phyloP scores from a whole-genome alignment of 495 filamentous ascomycete species.

The Podospora appendiculata region DNA sequence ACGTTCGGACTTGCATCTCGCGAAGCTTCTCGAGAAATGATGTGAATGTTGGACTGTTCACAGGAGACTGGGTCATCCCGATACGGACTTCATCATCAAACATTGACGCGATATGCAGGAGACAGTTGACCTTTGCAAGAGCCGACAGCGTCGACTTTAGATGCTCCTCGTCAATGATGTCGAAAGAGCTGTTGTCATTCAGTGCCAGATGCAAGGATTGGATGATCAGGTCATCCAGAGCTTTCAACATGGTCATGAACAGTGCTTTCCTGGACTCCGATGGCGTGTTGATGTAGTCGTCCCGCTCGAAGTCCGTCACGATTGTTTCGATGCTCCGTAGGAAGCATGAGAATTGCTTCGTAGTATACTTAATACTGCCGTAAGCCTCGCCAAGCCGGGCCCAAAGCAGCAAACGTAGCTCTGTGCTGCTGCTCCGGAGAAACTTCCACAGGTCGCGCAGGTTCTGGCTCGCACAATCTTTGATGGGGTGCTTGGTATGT shows the following conservation, averaged over 20 bases:
- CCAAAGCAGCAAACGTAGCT: constrained; percentile 81
- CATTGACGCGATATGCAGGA: constrained; percentile 70
- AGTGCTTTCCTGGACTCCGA: constrained; percentile 55
- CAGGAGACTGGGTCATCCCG: constrained; percentile 47
- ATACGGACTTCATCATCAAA: constrained; percentile 77
- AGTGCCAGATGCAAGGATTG: constrained; percentile 56
- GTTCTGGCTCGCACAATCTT: constrained; percentile 37
- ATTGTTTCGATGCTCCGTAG: constrained; percentile 78
- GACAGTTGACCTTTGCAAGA: constrained; percentile 54
- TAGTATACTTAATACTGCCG: constrained; percentile 67
- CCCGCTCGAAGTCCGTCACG: constrained; percentile 59
- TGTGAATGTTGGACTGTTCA: constrained; percentile 29
- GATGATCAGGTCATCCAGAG: constrained; percentile 65
- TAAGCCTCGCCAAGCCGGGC: constrained; percentile 82
- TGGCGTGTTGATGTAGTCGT: constrained; percentile 52
- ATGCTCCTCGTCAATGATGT: constrained; percentile 75
- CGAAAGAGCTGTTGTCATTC: constrained; percentile 65
- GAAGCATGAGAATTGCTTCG: constrained; percentile 80
- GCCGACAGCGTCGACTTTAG: constrained; percentile 61
- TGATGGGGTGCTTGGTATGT: constrained; percentile 27
- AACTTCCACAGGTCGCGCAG: constrained; percentile 75
- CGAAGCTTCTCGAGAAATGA: constrained; percentile 64
- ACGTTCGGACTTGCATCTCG: constrained; percentile 83
- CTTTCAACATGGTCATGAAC: constrained; percentile 67
- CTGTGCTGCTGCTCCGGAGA: constrained; percentile 68